Conservation (phyloP, 2,329 filamentous ascomycete genomes). For the Ceratocystis albifundus region DNA sequence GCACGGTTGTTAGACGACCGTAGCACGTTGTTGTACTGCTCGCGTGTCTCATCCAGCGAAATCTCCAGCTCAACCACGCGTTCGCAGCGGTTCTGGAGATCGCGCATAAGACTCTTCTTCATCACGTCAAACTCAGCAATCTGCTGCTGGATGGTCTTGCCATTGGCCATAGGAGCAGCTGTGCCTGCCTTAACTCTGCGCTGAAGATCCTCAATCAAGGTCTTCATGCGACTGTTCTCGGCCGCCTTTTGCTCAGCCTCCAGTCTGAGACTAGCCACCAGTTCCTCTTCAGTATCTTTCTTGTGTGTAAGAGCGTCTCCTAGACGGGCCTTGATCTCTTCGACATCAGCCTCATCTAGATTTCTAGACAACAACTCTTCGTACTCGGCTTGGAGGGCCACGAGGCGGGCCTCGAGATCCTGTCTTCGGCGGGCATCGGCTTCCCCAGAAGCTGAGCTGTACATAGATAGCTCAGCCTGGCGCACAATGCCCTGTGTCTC, state of each 20-base stretch:
- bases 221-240: slow-evolving; percentile 71
- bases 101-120: slow-evolving; percentile 99
- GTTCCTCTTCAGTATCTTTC: slow-evolving; percentile 59
- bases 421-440: slow-evolving; percentile 55
- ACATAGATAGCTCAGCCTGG: slow-evolving; percentile 80
- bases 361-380: slow-evolving; percentile 71
- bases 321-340: slow-evolving; percentile 71
- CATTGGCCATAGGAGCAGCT: slow-evolving; percentile 53
- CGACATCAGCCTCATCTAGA: slow-evolving; percentile 63
- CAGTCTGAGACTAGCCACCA: slow-evolving; percentile 63
- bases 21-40: slow-evolving; percentile 98
- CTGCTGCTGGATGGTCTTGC: slow-evolving; percentile 92
- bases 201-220: slow-evolving; percentile 69
- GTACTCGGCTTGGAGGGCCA: slow-evolving; percentile 67
- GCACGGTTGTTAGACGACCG: slow-evolving; percentile 94
- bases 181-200: slow-evolving; percentile 55
- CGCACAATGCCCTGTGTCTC: slow-evolving; percentile 87
- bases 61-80: slow-evolving; percentile 97
- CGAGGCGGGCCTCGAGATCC: slow-evolving; percentile 66
- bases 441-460: slow-evolving; percentile 54
- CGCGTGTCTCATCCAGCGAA: slow-evolving; percentile 87
- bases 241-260: slow-evolving; percentile 67
- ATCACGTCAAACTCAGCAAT: slow-evolving; percentile 98
- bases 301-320: slow-evolving; percentile 66
- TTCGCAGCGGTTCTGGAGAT: slow-evolving; percentile 96